Base-by-base conservation (phyloP, 2,329 filamentous ascomycete species). In the Exophiala sp. region DNA sequence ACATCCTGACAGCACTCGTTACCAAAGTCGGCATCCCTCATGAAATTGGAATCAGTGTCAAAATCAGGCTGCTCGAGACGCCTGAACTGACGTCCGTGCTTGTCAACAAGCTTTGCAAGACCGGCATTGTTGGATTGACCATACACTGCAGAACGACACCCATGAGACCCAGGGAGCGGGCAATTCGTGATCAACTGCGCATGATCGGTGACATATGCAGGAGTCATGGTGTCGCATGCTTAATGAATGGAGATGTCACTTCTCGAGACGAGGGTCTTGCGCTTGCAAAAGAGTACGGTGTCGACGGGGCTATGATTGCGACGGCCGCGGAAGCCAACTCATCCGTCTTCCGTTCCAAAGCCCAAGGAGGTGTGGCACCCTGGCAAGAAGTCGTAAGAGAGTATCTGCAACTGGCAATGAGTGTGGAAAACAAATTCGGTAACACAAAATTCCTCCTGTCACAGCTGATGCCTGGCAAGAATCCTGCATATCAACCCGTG, bases 231-330 rank as follows among this genome's bases (percentile, higher is more conserved):
- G 89, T 98, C 2, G 89, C 91, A 7, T 96, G 91, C 64, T 70
- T 97, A 34, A 90, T 97, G 82, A 98, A 98, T 64, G 93, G 93
- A 41, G 93, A 98, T 63, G 89, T 98, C 0, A 80, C 77, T 47
- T 80, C 75, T 30, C 80, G 86, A 47, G 85, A 88, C 43, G 75
- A 95, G 52, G 91, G 83, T 0, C 64, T 86, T 6, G 66, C 73
- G 52, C 75, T 98, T 5, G 83, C 89, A 54, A 63, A 78, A 21
- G 85, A 95, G 65, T 96, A 80, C 64, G 84, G 83, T n/a, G 86
- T 86, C 4, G 90, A 97, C 63, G 91, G 90, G 4, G 93, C 88
- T 53, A 98, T 98, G 93, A 97, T 98, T 62, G 93, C 93, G 8
- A 93, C 88, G 2, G 79, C 88, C 2, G 93, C 93, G 1, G 93